These are phyloP conservation scores for Microsporum ferrugineum DNA, from an alignment of 2,329 filamentous ascomycete species.

Conservation along the genomic window DNA sequence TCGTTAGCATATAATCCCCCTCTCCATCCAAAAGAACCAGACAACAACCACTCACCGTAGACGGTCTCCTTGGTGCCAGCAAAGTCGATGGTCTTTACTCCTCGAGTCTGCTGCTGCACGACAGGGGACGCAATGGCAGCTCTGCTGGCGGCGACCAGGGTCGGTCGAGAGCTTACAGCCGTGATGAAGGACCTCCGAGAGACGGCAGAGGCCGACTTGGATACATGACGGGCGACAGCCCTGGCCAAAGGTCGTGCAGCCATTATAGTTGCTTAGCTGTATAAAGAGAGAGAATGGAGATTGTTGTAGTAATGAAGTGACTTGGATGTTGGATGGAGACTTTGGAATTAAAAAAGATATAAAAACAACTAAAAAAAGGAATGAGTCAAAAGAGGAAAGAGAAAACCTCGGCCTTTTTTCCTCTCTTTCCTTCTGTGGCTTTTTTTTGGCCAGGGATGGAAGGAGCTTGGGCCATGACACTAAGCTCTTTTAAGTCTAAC, in stretches of 20 bases:
- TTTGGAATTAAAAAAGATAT: neutral
- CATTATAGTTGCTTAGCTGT: slow-evolving; percentile 26
- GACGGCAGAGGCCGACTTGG: slow-evolving; percentile 34
- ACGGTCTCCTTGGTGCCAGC: slow-evolving; percentile 90
- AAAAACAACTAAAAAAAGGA: slow-evolving; percentile 14
- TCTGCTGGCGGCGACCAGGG: slow-evolving; percentile 37
- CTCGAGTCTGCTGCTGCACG: slow-evolving; percentile 63
- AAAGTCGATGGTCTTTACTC: slow-evolving; percentile 98
- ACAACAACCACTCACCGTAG: slow-evolving; percentile 55
- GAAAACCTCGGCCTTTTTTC: neutral
- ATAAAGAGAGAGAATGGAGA: slow-evolving; percentile 5
- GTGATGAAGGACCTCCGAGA: slow-evolving; percentile 50
- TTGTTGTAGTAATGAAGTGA: neutral
- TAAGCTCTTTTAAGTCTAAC: neutral
- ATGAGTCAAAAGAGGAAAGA: neutral
- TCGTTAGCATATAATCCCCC: slow-evolving; percentile 13
- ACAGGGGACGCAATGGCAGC: slow-evolving; percentile 39
- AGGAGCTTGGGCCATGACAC: neutral
- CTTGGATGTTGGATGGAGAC: neutral
- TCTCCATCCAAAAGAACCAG: neutral
- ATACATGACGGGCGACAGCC: slow-evolving; percentile 47
- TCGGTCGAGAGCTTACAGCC: slow-evolving; percentile 38
- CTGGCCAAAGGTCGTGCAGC: slow-evolving; percentile 41
- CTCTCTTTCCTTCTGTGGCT: neutral
- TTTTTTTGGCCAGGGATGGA: neutral